phyloP scores from a whole-genome alignment of 2,329 filamentous ascomycete species.

The Monosporascus sp. region DNA sequence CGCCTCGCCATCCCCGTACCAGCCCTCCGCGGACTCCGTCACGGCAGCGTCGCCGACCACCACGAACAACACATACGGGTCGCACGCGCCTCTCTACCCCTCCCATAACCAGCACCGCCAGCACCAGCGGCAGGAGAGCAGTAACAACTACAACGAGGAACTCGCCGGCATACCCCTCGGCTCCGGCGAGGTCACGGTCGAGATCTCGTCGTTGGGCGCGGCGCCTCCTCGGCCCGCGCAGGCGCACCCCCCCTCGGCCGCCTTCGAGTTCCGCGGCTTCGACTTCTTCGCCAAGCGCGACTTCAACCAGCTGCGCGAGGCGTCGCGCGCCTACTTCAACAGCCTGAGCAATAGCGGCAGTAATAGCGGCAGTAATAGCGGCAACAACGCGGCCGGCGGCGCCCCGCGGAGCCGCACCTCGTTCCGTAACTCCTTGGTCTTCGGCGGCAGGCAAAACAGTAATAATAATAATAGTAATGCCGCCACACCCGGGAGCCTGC shows the following conservation, averaged over 20 bases:
- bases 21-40: not conserved
- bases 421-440: conserved; percentile 1
- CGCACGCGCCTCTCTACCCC: too few relatives aligned
- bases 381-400: not conserved
- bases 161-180: too few relatives aligned
- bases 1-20: not conserved
- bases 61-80: not conserved
- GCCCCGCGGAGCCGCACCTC: not conserved
- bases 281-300: conserved; percentile 26
- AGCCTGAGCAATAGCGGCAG: conserved; percentile 8
- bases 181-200: too few relatives aligned
- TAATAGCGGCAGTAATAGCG: not conserved
- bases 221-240: not conserved
- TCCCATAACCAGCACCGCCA: not conserved
- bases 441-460: conserved; percentile 4
- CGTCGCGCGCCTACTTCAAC: conserved; percentile 22
- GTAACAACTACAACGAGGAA: too few relatives aligned
- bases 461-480: not conserved
- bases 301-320: conserved; percentile 21
- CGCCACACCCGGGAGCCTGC: conserved; percentile 5
- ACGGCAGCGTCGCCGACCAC: conserved; percentile 1
- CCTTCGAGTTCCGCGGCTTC: conserved; percentile 25
- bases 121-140: not conserved
- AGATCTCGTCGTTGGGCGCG: not conserved
- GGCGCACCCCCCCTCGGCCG: conserved; percentile 1